These are phyloP conservation scores for Aspergillus heteromorphus DNA, from an alignment of 495 filamentous ascomycete species.

Conservation along the genomic window DNA sequence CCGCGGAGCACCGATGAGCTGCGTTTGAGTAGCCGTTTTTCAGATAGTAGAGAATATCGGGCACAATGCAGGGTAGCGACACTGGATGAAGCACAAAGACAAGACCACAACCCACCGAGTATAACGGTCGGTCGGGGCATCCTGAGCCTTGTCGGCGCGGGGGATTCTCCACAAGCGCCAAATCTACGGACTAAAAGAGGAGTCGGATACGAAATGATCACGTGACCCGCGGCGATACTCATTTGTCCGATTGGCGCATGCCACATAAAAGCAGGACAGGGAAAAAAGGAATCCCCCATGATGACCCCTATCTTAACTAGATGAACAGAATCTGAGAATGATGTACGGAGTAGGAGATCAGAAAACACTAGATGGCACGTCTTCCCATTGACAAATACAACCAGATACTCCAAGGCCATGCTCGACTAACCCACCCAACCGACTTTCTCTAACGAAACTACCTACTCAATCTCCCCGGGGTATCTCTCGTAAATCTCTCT, in stretches of 20 bases:
- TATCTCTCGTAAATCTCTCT: constrained; percentile 33
- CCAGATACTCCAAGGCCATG: constrained; percentile 45
- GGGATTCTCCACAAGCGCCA: not conserved
- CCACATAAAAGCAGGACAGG: too few relatives aligned
- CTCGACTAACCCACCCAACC: constrained; percentile 33
- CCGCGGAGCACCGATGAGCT: constrained; percentile 3
- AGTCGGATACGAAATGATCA: too few relatives aligned
- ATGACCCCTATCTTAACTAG: too few relatives aligned
- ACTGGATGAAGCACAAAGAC: constrained; percentile 56
- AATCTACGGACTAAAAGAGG: not conserved
- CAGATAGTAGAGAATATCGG: constrained; percentile 4
- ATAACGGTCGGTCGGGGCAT: constrained; percentile 46
- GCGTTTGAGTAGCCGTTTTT: constrained; percentile 9
- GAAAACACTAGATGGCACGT: constrained; percentile 24
- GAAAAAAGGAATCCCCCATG: too few relatives aligned
- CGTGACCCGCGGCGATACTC: too few relatives aligned
- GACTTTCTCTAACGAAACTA: constrained; percentile 27
- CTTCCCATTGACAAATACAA: constrained; percentile 39
- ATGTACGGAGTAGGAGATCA: constrained; percentile 16
- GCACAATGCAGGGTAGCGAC: constrained; percentile 11
- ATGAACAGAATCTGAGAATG: too few relatives aligned
- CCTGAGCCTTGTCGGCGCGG: constrained; percentile 14
- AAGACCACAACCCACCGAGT: constrained; percentile 62
- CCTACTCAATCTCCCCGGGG: constrained; percentile 29
- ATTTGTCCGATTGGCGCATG: too few relatives aligned